A percentile compares a stretch with the other conserved stretches of the same genome.
These are phyloP conservation scores for Leishmania martiniquensis DNA, from an alignment of 208 protist genomes.

Conservation along the genomic window DNA sequence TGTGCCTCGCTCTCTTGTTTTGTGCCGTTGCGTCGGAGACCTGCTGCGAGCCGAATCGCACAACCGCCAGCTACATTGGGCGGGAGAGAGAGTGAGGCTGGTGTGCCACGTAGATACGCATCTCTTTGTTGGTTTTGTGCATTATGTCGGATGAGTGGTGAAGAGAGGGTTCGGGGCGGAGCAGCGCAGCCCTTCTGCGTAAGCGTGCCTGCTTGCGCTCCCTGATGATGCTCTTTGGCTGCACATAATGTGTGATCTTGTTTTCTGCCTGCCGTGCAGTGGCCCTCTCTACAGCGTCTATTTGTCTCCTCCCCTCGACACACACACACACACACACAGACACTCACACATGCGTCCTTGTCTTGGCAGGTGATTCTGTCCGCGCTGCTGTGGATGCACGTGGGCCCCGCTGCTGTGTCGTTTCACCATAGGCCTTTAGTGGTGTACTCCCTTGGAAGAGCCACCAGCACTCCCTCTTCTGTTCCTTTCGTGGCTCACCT, in stretches of 20 bases:
- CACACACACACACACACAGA: neutral
- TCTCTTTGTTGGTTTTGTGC: neutral
- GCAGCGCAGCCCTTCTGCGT: neutral
- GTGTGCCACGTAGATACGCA: neutral
- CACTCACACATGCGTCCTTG: neutral
- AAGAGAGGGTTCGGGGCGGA: too few species aligned
- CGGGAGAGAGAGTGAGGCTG: neutral
- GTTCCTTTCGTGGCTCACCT: neutral
- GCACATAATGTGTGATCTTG: neutral
- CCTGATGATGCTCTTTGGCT: neutral
- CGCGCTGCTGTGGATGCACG: neutral
- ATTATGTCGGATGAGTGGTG: neutral
- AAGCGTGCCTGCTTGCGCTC: too few species aligned
- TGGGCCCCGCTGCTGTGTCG: neutral
- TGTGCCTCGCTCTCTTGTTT: neutral
- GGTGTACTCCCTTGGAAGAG: neutral
- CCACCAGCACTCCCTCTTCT: neutral
- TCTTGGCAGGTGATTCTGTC: neutral
- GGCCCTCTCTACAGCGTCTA: too few species aligned
- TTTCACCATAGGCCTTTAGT: neutral
- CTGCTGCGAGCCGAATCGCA: neutral
- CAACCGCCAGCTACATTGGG: neutral
- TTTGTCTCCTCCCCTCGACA: too few species aligned
- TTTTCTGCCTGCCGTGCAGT: neutral
- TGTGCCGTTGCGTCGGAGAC: neutral